Conservation (phyloP, 164 flowering plant species). For the Aristolochia californica region DNA sequence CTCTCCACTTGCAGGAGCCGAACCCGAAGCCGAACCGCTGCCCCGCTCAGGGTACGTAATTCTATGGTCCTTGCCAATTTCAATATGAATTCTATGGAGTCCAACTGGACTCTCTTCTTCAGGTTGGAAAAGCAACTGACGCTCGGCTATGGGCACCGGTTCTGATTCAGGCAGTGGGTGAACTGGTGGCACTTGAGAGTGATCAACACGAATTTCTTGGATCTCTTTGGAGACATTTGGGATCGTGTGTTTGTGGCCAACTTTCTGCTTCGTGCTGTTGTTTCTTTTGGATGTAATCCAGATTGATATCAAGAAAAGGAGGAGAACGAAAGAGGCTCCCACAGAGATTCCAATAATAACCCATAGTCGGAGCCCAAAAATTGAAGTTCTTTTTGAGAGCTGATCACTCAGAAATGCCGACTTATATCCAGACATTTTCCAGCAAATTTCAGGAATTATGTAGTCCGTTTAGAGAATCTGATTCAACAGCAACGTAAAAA, state of each 20-base stretch:
- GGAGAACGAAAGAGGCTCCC: conserved; percentile 57
- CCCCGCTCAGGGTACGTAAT: conserved; percentile 43
- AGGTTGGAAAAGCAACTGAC: conserved; percentile 10
- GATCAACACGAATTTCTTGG: conserved; percentile 40
- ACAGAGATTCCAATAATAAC: conserved; percentile 63
- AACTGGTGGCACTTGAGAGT: conserved; percentile 7
- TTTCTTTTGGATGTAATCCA: conserved; percentile 33
- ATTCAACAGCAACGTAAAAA: not conserved
- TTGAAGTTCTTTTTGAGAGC: conserved; percentile 57
- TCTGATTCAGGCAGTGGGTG: conserved; percentile 27
- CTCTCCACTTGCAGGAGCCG: conserved; percentile 32
- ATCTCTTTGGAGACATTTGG: conserved; percentile 54
- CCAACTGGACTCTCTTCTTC: conserved; percentile 27
- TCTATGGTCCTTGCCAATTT: conserved; percentile 36
- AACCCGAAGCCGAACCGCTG: conserved; percentile 22
- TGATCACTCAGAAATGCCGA: conserved; percentile 41
- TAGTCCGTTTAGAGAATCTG: too few relatives aligned
- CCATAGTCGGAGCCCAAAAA: conserved; percentile 65
- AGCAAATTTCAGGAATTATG: not conserved
- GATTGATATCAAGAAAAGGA: conserved; percentile 64
- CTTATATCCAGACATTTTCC: conserved; percentile 32
- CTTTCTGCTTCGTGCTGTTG: conserved; percentile 11
- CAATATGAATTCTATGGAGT: conserved; percentile 37
- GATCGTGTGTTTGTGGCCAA: conserved; percentile 24
- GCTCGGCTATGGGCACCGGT: conserved; percentile 5